Conservation (phyloP, 2,329 filamentous ascomycete genomes). For the Hypoxylon sp. region DNA sequence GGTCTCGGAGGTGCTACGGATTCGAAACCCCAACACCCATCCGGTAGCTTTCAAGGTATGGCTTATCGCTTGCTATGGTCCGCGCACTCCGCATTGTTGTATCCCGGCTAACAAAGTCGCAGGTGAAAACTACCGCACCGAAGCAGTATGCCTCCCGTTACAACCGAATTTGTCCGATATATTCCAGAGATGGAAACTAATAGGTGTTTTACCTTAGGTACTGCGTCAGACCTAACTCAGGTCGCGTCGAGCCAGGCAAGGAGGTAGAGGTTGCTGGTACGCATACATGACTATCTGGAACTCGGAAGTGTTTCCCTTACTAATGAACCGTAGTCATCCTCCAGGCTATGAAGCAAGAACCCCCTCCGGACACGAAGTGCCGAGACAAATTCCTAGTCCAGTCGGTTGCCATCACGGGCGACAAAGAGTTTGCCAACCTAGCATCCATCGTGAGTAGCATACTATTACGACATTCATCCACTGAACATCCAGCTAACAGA, state of each 20-base stretch:
- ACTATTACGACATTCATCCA: conserved; percentile 28
- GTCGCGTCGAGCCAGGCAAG: conserved; percentile 89
- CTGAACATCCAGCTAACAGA: conserved; percentile 40
- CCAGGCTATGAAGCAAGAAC: conserved; percentile 97
- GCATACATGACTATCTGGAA: conserved; percentile 44
- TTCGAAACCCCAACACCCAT: conserved; percentile 69
- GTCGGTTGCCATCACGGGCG: conserved; percentile 81
- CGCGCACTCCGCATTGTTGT: conserved; percentile 6
- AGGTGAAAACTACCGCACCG: conserved; percentile 99
- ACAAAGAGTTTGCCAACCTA: conserved; percentile 85
- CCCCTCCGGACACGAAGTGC: conserved; percentile 85
- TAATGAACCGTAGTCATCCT: conserved; percentile 74
- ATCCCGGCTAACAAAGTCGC: conserved; percentile 43
- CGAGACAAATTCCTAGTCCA: conserved; percentile 98
- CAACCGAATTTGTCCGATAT: conserved; percentile 11
- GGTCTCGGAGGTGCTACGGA: conserved; percentile 70
- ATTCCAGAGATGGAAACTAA: conserved; percentile 29
- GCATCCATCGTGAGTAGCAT: conserved; percentile 74
- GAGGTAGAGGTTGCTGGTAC: conserved; percentile 92
- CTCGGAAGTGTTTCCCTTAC: conserved; percentile 32
- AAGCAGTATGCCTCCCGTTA: conserved; percentile 79
- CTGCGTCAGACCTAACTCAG: conserved; percentile 96
- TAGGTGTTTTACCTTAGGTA: conserved; percentile 69
- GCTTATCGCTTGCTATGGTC: conserved; percentile 2
- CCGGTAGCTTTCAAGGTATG: conserved; percentile 76